Percentiles rank a stretch among this genome's conserved stretches.
Conservation (phyloP, 1,139 yeast species). For the Lipomyces yarrowii region DNA sequence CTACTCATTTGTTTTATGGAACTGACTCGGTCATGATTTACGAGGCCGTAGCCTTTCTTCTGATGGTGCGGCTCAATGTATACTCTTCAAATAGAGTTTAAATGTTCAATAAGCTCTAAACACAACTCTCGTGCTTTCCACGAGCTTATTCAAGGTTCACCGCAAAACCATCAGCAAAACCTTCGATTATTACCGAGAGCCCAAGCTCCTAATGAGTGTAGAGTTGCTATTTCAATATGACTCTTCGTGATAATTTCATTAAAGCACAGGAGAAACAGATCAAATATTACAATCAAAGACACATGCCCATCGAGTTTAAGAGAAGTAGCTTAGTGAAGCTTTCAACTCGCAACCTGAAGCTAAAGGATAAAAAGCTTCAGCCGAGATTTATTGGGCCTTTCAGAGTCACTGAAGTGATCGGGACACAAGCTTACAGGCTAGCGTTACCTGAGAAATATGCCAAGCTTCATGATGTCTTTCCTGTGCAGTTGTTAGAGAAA, state of each 20-base stretch:
- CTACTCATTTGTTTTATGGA: not conserved
- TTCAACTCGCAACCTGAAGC: slow-evolving; percentile 1
- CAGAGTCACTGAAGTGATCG: slow-evolving; percentile 1
- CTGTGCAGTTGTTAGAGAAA: not conserved
- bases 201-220: too few relatives aligned
- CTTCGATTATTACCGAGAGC: too few relatives aligned
- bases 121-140: too few relatives aligned
- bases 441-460: not conserved
- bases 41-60: not conserved
- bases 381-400: slow-evolving; percentile 4
- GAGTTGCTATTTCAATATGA: too few relatives aligned
- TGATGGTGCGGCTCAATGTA: not conserved
- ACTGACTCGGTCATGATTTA: not conserved
- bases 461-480: not conserved
- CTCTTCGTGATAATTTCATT: too few relatives aligned
- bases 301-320: not conserved
- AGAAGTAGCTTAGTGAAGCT: not conserved
- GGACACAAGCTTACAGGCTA: slow-evolving; percentile 3
- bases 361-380: slow-evolving; percentile 1
- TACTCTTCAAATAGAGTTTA: too few relatives aligned
- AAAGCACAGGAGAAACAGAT: too few relatives aligned
- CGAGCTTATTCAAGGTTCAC: too few relatives aligned
- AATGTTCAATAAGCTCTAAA: not conserved
- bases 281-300: not conserved
- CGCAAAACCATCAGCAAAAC: too few relatives aligned